Evolutionary conservation across 768 basidiomycete species (phyloP), one percentile per base, ranked within the genome.

Genomic region (Auriscalpium vulgare): DNA sequence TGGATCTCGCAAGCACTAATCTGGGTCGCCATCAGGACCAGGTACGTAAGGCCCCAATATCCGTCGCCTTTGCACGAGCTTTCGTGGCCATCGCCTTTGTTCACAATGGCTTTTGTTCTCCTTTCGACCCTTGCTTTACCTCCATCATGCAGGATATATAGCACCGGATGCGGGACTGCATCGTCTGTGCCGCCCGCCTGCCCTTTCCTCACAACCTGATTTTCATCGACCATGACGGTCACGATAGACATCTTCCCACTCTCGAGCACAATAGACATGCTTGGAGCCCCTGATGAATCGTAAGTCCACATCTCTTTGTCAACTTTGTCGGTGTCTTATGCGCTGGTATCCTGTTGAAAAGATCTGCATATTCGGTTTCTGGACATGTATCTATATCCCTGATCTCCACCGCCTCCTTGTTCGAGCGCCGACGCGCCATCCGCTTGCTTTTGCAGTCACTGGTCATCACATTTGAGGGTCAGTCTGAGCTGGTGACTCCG

Each of bases 341-440:
- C 13, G 34, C 37, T 49, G 29, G 44, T 23, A 3, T 46, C 7
- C 21, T 21, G 21, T 21, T 62, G 2, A 10, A 8, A n/a, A 97
- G 93, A 56, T 85, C 88, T 56, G 84, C 84, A 2, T 95, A 93
- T 69, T 95, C 94, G 10, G 78, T 97, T 47, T 87, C 91, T 9
- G 94, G 93, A 3, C 80, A 92, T 66, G 74, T 95, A 19, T 73
- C 81, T 21, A 72, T 95, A 53, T 76, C 82, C 0, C 62, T 94
- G 36, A 73, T 80, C 3, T 76, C 87, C 0, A 71, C 84, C 2
- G 75, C 69, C 52, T 80, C 80, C 10, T 64, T 85, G 23, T 83
- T 87, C 59, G 77, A 78, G 57, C 75, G 76, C 57, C 78, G 76
- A 55, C 71, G 74, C 49, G 68, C 82, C 0, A 69, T 76, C 9